phyloP scores from a whole-genome alignment of 2,329 filamentous ascomycete species.

The Neonectria ditissima region DNA sequence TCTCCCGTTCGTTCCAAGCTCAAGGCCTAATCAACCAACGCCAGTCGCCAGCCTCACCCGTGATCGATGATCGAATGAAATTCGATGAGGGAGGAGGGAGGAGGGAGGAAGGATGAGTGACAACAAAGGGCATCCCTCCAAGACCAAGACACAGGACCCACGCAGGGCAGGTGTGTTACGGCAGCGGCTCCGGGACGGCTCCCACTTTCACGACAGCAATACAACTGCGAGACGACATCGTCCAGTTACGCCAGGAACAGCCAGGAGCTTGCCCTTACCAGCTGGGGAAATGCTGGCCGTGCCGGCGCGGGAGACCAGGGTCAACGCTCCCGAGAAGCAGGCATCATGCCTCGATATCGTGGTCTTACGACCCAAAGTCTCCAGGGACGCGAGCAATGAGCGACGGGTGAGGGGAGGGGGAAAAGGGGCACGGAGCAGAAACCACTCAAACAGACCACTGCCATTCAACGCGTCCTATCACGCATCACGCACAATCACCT shows the following conservation, averaged over 20 bases:
- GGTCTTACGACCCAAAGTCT: slow-evolving; percentile 37
- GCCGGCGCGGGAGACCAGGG: slow-evolving; percentile 33
- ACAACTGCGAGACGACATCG: slow-evolving; percentile 23
- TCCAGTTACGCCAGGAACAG: slow-evolving; percentile 26
- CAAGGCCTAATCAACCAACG: slow-evolving; percentile 1
- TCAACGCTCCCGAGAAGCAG: slow-evolving; percentile 21
- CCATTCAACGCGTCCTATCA: slow-evolving; percentile 15
- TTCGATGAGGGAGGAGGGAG: too few relatives aligned
- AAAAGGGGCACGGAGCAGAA: slow-evolving; percentile 22
- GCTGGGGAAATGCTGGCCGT: slow-evolving; percentile 35
- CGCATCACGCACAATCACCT: slow-evolving; percentile 20
- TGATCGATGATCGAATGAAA: slow-evolving; percentile 8
- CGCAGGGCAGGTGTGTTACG: slow-evolving; percentile 18
- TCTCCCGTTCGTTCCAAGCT: slow-evolving; percentile 18
- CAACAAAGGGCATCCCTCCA: slow-evolving; percentile 19
- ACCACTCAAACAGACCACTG: slow-evolving; percentile 30
- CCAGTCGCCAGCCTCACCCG: slow-evolving; percentile 24
- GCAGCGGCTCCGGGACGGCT: slow-evolving; percentile 38
- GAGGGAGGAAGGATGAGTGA: too few relatives aligned
- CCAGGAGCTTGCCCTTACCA: slow-evolving; percentile 29
- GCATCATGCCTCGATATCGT: slow-evolving; percentile 27
- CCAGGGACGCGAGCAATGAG: slow-evolving; percentile 23
- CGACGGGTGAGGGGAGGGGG: slow-evolving; percentile 18
- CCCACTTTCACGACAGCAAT: slow-evolving; percentile 23
- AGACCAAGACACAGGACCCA: slow-evolving; percentile 12